A percentile compares a stretch with the other conserved stretches of the same genome.
Conservation (phyloP, 306 rosid species). For the Cotoneaster glaucophyllus region DNA sequence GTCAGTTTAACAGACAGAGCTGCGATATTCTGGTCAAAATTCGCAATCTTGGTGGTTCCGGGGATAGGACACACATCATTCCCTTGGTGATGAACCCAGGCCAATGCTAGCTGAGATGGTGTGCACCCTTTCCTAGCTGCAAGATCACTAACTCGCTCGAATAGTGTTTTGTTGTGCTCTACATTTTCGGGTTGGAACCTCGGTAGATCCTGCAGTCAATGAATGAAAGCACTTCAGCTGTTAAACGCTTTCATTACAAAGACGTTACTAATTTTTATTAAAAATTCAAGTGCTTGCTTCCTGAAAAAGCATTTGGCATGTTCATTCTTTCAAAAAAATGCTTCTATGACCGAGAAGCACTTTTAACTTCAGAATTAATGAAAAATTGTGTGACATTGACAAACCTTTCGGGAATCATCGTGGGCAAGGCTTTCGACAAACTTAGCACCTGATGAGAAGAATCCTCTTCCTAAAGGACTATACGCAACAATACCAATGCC, state of each 20-base stretch:
- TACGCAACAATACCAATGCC: slow-evolving; percentile 63
- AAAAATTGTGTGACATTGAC: neutral
- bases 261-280: too few relatives aligned
- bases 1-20: slow-evolving; percentile 59
- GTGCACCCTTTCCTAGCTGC: slow-evolving; percentile 62
- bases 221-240: neutral
- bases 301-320: neutral
- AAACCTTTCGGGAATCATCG: slow-evolving; percentile 46
- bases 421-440: slow-evolving; percentile 18
- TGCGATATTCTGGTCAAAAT: slow-evolving; percentile 50
- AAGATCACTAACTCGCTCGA: slow-evolving; percentile 46
- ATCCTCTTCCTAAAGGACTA: slow-evolving; percentile 65
- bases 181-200: slow-evolving; percentile 54
- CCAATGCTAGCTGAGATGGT: slow-evolving; percentile 51
- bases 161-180: slow-evolving; percentile 47
- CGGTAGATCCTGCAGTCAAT: slow-evolving; percentile 29
- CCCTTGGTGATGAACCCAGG: slow-evolving; percentile 71
- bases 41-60: slow-evolving; percentile 68
- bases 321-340: neutral
- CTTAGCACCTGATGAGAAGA: slow-evolving; percentile 50
- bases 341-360: too few relatives aligned
- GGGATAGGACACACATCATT: slow-evolving; percentile 64
- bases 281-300: too few relatives aligned
- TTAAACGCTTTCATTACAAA: too few relatives aligned
- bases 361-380: neutral